phyloP scores from a whole-genome alignment of 2,329 filamentous ascomycete genomes.

The Sordariomycetes sp. region DNA sequence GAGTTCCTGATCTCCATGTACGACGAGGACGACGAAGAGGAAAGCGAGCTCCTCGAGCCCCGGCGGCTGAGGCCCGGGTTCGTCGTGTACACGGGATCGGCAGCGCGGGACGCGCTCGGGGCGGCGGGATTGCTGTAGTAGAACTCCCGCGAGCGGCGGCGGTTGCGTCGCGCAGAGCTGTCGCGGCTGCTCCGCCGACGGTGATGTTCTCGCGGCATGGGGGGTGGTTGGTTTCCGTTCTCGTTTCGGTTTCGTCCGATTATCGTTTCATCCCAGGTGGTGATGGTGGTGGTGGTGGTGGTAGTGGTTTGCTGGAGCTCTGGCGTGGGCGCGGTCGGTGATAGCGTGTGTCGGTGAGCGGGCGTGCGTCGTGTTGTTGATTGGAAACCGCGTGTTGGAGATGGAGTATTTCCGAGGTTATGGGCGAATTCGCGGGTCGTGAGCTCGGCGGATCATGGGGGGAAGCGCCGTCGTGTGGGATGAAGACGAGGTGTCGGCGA shows the following conservation, averaged over 20 bases:
- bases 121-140: conserved; percentile 4
- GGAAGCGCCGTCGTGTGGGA: neutral
- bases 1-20: conserved; percentile 51
- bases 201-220: conserved; percentile 4
- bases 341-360: neutral
- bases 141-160: conserved; percentile 1
- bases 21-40: conserved; percentile 44
- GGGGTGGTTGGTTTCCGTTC: neutral
- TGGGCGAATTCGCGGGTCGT: neutral
- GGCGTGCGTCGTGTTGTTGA: neutral
- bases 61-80: neutral
- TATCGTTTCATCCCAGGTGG: neutral
- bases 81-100: neutral
- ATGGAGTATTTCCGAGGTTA: neutral
- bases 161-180: conserved; percentile 4
- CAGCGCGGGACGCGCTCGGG: neutral
- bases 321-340: neutral
- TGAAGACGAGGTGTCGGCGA: neutral
- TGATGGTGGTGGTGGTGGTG: neutral
- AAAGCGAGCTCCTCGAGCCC: conserved; percentile 19
- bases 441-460: neutral
- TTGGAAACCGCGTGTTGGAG: neutral
- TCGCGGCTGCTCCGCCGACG: conserved; percentile 7
- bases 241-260: neutral
- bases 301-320: neutral